phyloP scores from a whole-genome alignment of 768 basidiomycete species.

The Boletus coccyginus region DNA sequence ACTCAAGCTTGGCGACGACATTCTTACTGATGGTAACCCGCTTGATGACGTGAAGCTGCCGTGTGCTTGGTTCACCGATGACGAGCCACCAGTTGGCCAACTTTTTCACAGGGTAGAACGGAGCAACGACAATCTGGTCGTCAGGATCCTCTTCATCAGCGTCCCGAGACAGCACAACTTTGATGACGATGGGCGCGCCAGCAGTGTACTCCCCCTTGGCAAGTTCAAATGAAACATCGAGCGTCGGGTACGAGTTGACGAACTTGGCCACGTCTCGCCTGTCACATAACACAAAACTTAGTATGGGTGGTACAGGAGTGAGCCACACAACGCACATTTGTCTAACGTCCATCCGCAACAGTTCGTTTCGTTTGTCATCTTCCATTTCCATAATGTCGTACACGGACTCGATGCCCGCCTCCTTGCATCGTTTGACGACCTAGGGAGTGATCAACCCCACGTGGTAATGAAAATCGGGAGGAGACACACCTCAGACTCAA shows the following conservation, averaged over 20 bases:
- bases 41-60: slow-evolving; percentile 80
- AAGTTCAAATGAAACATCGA: slow-evolving; percentile 88
- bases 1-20: slow-evolving; percentile 85
- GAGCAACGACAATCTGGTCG: slow-evolving; percentile 87
- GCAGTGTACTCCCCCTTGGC: slow-evolving; percentile 85
- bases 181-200: slow-evolving; percentile 76
- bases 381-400: slow-evolving; percentile 99
- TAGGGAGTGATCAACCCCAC: slow-evolving; percentile 25
- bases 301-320: neutral
- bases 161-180: slow-evolving; percentile 78
- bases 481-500: slow-evolving; percentile 72
- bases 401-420: slow-evolving; percentile 79
- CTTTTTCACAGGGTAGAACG: slow-evolving; percentile 88
- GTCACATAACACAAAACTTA: neutral
- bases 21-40: slow-evolving; percentile 76
- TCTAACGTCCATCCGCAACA: slow-evolving; percentile 79
- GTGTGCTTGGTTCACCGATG: slow-evolving; percentile 77
- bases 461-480: neutral
- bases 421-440: slow-evolving; percentile 84
- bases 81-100: slow-evolving; percentile 98
- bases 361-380: slow-evolving; percentile 77
- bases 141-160: slow-evolving; percentile 72
- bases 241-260: slow-evolving; percentile 95
- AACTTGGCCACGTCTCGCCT: slow-evolving; percentile 95
- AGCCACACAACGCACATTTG: slow-evolving; percentile 67